Base-by-base conservation (phyloP, 129 eudicot genomes). In the Silybum marianum region DNA sequence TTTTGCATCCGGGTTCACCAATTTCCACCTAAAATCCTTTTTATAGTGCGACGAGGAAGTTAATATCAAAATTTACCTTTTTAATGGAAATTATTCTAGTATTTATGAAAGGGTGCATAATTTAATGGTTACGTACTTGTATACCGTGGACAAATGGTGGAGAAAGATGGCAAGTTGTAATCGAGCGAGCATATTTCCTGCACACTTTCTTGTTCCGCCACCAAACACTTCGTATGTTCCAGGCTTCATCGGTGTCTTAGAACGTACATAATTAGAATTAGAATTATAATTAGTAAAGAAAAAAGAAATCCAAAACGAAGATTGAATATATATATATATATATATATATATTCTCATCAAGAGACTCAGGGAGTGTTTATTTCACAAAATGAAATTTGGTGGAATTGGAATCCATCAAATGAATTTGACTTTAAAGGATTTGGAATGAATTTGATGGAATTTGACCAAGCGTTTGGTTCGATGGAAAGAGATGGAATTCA, bases 131-230 rank as follows among this genome's bases (percentile, higher is more conserved):
- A 60, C 75, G 2, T 83, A 87, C 90, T 58, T 83, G 87, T 84
- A 87, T 80, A 87, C 87, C 1, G 81, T 79, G 72, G 76, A 69
- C 73, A 88, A 63, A 76, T 88, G 84, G 73, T 82, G 77, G 36
- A 88, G 85, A 80, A 88, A 85, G 30, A 88, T 80, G 48, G 89
- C 82, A 40, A 88, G 68, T 60, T 85, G 86, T 75, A 88, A 62
- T 71, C 91, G 89, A 76, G 86, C 87, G 5, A 88, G 82, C 89
- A 85, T 88, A 73, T 80, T 82, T 44, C 91, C 91, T n/a, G 84
- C 84, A 77, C 91, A 88, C 0, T 78, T 30, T 63, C 87, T 88
- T 67, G 72, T 32, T 39, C 91, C 89, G 12, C 86, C 87, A 22
- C 91, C 89, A 60, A 88, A 88, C 22, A 69, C 82, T 69, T 71